Base-by-base conservation (phyloP, 768 basidiomycete genomes). In the Galerina marginata region DNA sequence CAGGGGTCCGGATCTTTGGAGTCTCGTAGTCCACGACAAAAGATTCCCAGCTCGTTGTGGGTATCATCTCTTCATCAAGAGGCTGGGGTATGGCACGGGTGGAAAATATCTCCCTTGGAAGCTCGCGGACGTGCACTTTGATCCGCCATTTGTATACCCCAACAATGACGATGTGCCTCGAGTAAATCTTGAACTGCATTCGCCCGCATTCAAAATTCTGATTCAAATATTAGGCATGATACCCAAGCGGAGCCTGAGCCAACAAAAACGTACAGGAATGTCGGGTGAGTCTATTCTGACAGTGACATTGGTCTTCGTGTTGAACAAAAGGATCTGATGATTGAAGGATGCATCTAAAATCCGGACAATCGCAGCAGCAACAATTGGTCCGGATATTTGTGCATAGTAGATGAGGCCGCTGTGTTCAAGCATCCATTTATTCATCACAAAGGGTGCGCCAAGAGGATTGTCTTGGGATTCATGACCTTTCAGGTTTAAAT, bases 281-380 rank as follows among this genome's bases (percentile, higher is more conserved):
- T 26, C 33, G 9, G 54, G 48, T 9, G 58, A 63, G 23, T 66
- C 63, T 42, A 68, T 56, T 33, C 56, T 51, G 16, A 65, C n/a
- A 6, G 44, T 53, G 9, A 46, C 52, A 20, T 62, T 62, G 1
- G 67, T 69, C 15, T 60, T 44, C 3, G 64, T 62, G 53, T 79
- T 74, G 29, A 77, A 54, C 33, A 79, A 64, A 39, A 77, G 60
- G 43, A 80, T 60, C 45, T 67, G 64, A 60, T 61, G 66, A 60
- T 38, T 64, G 56, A 53, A 68, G 61, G 39, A 64, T 42, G 57
- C 56, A 67, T 55, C 49, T 42, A 54, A 61, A 29, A 67, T 57
- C 48, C 67, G 61, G 3, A 66, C 68, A 15, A 72, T 60, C 14
- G 66, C 65, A 37, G 71, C 70, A 23, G 68, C 70, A 33, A 70